Evolutionary conservation across 2,329 filamentous ascomycete genomes (phyloP).

Genomic region (Aspergillaceae sp.): DNA sequence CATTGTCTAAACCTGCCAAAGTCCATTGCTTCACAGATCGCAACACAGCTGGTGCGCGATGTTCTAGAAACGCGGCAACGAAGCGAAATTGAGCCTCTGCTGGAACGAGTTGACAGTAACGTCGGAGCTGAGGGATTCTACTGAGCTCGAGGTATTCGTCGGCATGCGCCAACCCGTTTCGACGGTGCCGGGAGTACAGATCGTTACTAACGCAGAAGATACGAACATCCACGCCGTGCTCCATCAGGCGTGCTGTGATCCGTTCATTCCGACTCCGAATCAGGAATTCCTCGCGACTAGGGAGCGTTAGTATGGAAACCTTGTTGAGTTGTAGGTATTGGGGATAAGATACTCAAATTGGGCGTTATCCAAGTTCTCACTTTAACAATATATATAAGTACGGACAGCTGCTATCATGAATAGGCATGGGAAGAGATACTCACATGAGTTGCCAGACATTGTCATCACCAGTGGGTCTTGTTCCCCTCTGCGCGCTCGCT

Average conservation of each 20-base stretch:
- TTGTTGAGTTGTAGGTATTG: neutral
- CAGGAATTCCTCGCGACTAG: conserved; percentile 1
- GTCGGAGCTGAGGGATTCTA: conserved; percentile 13
- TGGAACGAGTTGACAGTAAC: conserved; percentile 13
- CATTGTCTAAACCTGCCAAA: conserved; percentile 5
- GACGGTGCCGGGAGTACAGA: conserved; percentile 8
- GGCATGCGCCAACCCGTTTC: neutral
- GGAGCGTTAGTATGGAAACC: neutral
- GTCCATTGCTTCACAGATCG: conserved; percentile 12
- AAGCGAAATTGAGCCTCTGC: conserved; percentile 10
- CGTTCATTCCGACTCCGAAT: conserved; percentile 1
- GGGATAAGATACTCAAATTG: neutral
- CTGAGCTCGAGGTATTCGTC: conserved; percentile 11
- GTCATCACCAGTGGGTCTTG: neutral
- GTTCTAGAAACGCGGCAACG: conserved; percentile 6
- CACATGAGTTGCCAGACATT: conserved; percentile 4
- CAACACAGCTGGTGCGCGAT: conserved; percentile 9
- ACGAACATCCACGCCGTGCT: neutral
- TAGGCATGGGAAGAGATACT: neutral
- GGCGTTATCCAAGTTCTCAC: neutral
- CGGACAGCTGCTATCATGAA: neutral
- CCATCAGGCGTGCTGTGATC: neutral
- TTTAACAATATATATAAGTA: neutral
- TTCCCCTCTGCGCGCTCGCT: neutral
- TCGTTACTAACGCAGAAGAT: conserved; percentile 16